Evolutionary conservation across 2,329 filamentous ascomycete genomes (phyloP), one percentile per base, ranked within the genome.

Genomic region (Ophiostoma triangulosporum): DNA sequence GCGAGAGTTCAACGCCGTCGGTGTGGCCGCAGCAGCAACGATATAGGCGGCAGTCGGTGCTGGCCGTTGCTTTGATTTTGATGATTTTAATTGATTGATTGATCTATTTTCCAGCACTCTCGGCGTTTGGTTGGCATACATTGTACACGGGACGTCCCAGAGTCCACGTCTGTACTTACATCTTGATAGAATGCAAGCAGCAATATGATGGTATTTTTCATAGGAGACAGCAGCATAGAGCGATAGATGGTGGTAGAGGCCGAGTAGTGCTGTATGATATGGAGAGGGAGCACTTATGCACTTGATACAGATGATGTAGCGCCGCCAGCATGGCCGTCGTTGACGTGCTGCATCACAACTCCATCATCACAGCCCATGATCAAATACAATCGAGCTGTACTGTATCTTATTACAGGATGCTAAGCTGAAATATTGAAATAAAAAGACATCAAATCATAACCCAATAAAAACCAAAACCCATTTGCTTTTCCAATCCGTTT

Each of bases 1-100:
- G 63, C 74, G 71, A 57, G 66, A 72, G 0, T 86, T 85, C 68
- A 80, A 77, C 62, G 76, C 71, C n/a, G 71, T 74, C 1, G 84
- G 85, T 27, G 77, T 73, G 8, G 72, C 77, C n/a, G 78, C 78
- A 61, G 82, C 80, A 7, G 78, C 74, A 50, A 73, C 74, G 32
- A 69, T 80, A 68, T 77, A 35, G 27, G 15, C 11, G 31, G 26
- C 38, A 17, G n/a, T 15, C 17, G 32, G 15, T 8, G 26, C n/a
- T 11, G 20, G 12, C 3, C 40, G 14, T 32, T 48, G 26, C n/a
- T 26, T 36, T 22, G 11, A 9, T 35, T 36, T 50, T 26, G 12
- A 33, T 49, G 17, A 12, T 26, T n/a, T 49, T 22, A 14, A 6
- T 8, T 3, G 20, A 9, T 6, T n/a, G n/a, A n/a, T n/a, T n/a